Conservation (phyloP, 2,329 filamentous ascomycete species). For the Drechslera avenae region DNA sequence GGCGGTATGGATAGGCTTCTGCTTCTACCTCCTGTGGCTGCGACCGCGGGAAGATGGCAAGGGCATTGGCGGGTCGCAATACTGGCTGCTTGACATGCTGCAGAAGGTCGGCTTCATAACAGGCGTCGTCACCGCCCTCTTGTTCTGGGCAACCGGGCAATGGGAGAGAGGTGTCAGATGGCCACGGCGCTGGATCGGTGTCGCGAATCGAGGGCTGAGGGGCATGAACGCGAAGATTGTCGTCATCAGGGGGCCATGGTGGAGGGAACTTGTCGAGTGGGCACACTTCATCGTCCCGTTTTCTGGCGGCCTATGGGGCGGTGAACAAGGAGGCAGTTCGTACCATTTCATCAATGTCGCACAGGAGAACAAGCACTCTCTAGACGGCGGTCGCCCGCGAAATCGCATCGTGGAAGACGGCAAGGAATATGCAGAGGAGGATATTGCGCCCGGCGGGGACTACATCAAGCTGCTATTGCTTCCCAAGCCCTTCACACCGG, state of each 20-base stretch:
- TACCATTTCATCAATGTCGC: constrained; percentile 77
- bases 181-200: constrained; percentile 87
- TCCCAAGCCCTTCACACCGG: constrained; percentile 92
- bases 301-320: constrained; percentile 50
- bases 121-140: constrained; percentile 80
- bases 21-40: constrained; percentile 89
- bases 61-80: constrained; percentile 89
- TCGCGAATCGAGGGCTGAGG: constrained; percentile 86
- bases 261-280: constrained; percentile 75
- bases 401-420: constrained; percentile 62
- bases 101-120: constrained; percentile 93
- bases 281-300: constrained; percentile 79
- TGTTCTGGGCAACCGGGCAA: constrained; percentile 94
- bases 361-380: constrained; percentile 39
- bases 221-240: constrained; percentile 97
- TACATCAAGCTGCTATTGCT: constrained; percentile 88
- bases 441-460: constrained; percentile 86
- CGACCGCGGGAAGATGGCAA: constrained; percentile 94
- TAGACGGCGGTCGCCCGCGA: constrained; percentile 31
- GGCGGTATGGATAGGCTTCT: constrained; percentile 78
- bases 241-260: constrained; percentile 80
- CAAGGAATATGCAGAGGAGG: constrained; percentile 74
- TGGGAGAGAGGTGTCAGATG: constrained; percentile 95
- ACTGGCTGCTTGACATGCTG: constrained; percentile 90
- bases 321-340: constrained; percentile 64